A percentile compares a stretch with the other conserved stretches of the same genome.
Conservation (phyloP, 2,329 filamentous ascomycete species). For the Simplicillium aogashimaense region DNA sequence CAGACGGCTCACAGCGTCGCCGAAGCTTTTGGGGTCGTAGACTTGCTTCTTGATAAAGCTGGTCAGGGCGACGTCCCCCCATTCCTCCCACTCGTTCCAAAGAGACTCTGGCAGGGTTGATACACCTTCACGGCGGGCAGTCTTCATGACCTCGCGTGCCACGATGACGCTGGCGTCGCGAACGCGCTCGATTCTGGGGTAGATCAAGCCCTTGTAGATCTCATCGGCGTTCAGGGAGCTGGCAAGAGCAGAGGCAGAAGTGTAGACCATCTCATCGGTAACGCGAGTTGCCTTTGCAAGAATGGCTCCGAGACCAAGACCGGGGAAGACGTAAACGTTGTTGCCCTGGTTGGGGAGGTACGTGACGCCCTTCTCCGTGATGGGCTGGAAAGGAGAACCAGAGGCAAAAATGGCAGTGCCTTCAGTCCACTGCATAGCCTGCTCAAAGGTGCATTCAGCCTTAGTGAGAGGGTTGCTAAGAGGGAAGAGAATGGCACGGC, state of each 20-base stretch:
- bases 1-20: slow-evolving; percentile 22
- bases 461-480: slow-evolving; percentile 94
- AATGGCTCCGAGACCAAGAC: slow-evolving; percentile 87
- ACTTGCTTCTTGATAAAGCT: slow-evolving; percentile 50
- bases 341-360: slow-evolving; percentile 79
- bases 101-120: slow-evolving; percentile 57
- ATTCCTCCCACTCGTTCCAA: slow-evolving; percentile 65
- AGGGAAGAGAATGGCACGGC: slow-evolving; percentile 86
- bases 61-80: slow-evolving; percentile 53
- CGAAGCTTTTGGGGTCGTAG: slow-evolving; percentile 46
- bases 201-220: slow-evolving; percentile 73
- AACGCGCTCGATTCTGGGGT: slow-evolving; percentile 84
- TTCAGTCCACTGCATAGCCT: slow-evolving; percentile 83
- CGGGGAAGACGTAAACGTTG: slow-evolving; percentile 91
- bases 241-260: slow-evolving; percentile 73
- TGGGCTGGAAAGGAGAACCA: slow-evolving; percentile 78
- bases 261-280: slow-evolving; percentile 96
- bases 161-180: slow-evolving; percentile 81
- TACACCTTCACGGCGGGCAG: slow-evolving; percentile 74
- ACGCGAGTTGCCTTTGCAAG: slow-evolving; percentile 77
- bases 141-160: slow-evolving; percentile 86
- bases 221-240: slow-evolving; percentile 73
- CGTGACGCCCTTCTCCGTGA: slow-evolving; percentile 55
- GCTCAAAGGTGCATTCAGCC: slow-evolving; percentile 95
- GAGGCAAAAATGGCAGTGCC: slow-evolving; percentile 90